Percentiles rank a stretch among this genome's conserved stretches.
These are phyloP conservation scores for Allium cepa DNA, from an alignment of 106 monocot genomes.

Conservation along the genomic window DNA sequence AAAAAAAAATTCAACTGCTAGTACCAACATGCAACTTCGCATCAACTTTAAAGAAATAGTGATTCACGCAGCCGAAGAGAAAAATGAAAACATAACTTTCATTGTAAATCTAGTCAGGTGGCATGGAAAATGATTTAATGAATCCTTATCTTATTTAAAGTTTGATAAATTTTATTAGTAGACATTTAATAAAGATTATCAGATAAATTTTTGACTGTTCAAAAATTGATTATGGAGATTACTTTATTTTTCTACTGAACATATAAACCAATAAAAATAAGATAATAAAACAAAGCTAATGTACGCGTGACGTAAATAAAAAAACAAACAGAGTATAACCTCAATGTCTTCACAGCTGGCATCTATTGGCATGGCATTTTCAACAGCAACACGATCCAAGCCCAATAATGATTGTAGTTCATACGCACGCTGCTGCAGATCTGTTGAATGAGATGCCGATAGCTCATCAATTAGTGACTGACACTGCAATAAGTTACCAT, in stretches of 20 bases:
- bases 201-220: background rate
- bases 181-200: background rate
- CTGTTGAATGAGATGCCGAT: slow-evolving; percentile 94
- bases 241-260: background rate
- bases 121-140: background rate
- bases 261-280: background rate
- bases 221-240: background rate
- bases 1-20: background rate
- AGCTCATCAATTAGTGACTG: slow-evolving; percentile 83
- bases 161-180: background rate
- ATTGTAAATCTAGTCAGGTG: no score
- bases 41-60: background rate
- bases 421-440: slow-evolving; percentile 94
- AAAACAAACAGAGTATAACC: slow-evolving; percentile 25
- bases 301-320: background rate
- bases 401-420: slow-evolving; percentile 76
- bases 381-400: slow-evolving; percentile 52
- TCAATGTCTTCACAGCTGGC: slow-evolving; percentile 99
- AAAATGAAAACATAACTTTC: background rate
- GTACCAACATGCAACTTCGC: background rate
- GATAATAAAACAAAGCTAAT: no score
- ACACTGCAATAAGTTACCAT: slow-evolving; percentile 46
- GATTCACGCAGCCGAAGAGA: no score
- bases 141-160: background rate
- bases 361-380: slow-evolving; percentile 78